These are phyloP conservation scores for Juncus effusus DNA, from an alignment of 176 grass and related monocot genomes.

Conservation along the genomic window DNA sequence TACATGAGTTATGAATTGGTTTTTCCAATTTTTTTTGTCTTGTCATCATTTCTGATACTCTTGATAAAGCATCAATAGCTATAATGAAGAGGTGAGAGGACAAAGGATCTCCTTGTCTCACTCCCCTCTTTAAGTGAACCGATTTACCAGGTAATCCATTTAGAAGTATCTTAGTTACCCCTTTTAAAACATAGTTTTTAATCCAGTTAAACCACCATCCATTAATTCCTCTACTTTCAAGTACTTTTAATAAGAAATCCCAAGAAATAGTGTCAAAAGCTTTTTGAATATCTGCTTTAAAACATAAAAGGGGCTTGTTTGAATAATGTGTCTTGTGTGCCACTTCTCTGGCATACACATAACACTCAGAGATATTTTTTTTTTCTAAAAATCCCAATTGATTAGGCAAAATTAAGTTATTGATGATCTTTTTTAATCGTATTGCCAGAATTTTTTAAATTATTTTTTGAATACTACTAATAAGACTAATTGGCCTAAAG, in stretches of 20 bases:
- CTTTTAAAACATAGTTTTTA: too few relatives aligned
- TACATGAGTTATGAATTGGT: too few relatives aligned
- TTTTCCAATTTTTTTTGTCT: too few relatives aligned
- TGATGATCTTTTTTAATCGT: background rate
- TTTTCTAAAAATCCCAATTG: background rate
- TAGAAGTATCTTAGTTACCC: too few relatives aligned
- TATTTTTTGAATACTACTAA: background rate
- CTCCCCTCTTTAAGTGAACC: too few relatives aligned
- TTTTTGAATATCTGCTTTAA: slow-evolving; percentile 1
- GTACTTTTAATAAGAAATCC: background rate
- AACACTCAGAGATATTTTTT: background rate
- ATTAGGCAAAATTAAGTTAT: background rate
- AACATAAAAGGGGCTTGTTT: background rate
- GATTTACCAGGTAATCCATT: too few relatives aligned
- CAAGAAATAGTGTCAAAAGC: background rate
- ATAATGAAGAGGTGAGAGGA: background rate
- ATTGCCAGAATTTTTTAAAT: background rate
- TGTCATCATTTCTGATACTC: too few relatives aligned
- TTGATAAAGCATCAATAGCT: too few relatives aligned
- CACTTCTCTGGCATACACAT: background rate
- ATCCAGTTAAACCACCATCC: too few relatives aligned
- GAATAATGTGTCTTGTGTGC: background rate
- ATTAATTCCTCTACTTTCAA: background rate
- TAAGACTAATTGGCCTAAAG: background rate
- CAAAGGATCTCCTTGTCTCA: background rate